These are phyloP conservation scores for Alternaria sp. DNA, from an alignment of 2,329 filamentous ascomycete genomes.

Conservation along the genomic window DNA sequence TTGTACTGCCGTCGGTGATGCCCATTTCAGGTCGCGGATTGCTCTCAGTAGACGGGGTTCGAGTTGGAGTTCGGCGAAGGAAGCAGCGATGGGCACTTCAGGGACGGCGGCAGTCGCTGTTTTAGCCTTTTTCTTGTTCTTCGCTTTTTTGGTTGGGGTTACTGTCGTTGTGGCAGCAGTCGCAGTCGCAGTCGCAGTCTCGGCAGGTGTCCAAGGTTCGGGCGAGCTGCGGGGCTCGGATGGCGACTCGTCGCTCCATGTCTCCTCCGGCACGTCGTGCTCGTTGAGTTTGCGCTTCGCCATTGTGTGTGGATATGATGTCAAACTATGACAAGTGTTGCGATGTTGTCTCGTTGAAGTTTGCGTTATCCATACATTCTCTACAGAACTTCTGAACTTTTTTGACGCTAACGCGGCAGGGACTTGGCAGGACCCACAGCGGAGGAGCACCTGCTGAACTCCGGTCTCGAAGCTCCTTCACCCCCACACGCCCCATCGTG, in stretches of 20 bases:
- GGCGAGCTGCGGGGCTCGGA: constrained; percentile 23
- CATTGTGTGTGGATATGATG: background rate
- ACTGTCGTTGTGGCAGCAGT: background rate
- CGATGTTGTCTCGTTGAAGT: constrained; percentile 9
- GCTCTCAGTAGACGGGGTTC: constrained; percentile 88
- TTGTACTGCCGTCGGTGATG: constrained; percentile 88
- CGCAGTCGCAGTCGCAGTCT: background rate
- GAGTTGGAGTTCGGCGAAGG: constrained; percentile 80
- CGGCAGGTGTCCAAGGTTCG: background rate
- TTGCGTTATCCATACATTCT: constrained; percentile 7
- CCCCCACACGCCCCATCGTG: background rate
- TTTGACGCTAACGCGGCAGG: constrained; percentile 23
- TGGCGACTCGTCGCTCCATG: constrained; percentile 33
- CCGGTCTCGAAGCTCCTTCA: background rate
- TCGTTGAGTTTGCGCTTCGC: constrained; percentile 61
- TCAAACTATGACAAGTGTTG: background rate
- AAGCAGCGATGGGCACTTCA: constrained; percentile 35
- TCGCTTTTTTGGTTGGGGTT: background rate
- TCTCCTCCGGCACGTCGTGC: constrained; percentile 55
- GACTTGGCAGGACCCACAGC: constrained; percentile 20
- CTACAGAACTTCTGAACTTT: constrained; percentile 25
- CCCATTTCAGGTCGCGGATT: constrained; percentile 83
- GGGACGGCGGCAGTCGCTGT: constrained; percentile 6
- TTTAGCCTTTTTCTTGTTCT: constrained; percentile 1
- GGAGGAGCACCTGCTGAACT: constrained; percentile 15